Percentiles rank a stretch among this genome's conserved stretches.
Evolutionary conservation across 2,329 filamentous ascomycete species (phyloP).

Genomic region (Fusarium beomiforme): DNA sequence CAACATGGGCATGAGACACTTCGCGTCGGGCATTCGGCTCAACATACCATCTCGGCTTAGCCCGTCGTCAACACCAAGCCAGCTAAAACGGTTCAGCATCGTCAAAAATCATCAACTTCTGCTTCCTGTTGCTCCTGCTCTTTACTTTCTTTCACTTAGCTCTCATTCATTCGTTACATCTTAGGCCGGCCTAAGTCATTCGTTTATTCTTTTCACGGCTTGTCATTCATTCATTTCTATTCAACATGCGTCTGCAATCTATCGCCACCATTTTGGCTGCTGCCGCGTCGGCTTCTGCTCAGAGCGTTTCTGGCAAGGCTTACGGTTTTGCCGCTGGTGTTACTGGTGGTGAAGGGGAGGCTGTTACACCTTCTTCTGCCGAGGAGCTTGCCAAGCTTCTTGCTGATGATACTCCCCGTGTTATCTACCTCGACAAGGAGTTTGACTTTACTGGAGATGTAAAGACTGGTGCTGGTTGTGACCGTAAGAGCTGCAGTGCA

Average conservation of each 20-base stretch:
- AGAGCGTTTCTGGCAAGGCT: slow-evolving; percentile 43
- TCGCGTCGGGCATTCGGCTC: background rate
- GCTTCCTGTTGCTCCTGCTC: background rate
- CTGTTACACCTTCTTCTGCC: slow-evolving; percentile 54
- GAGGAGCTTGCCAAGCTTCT: slow-evolving; percentile 53
- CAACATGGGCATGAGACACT: slow-evolving; percentile 1
- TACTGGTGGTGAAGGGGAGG: slow-evolving; percentile 60
- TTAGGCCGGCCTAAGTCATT: slow-evolving; percentile 12
- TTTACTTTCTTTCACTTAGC: background rate
- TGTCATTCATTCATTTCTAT: background rate
- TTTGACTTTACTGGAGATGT: slow-evolving; percentile 42
- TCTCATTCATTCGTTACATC: background rate
- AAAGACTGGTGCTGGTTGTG: slow-evolving; percentile 39
- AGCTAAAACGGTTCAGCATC: background rate
- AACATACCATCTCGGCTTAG: background rate
- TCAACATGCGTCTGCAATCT: slow-evolving; percentile 1
- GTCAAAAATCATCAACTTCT: background rate
- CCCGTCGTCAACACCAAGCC: background rate
- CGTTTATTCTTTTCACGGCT: background rate
- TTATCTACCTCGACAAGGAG: slow-evolving; percentile 41
- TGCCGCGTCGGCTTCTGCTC: slow-evolving; percentile 37
- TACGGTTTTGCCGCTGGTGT: slow-evolving; percentile 51
- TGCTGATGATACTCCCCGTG: slow-evolving; percentile 41
- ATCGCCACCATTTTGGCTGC: slow-evolving; percentile 27
- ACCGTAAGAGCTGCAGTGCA: slow-evolving; percentile 44